Percentiles rank a stretch among this genome's conserved stretches.
Evolutionary conservation across 176 grass and related monocot genomes (phyloP).

Genomic region (Avena sativa): DNA sequence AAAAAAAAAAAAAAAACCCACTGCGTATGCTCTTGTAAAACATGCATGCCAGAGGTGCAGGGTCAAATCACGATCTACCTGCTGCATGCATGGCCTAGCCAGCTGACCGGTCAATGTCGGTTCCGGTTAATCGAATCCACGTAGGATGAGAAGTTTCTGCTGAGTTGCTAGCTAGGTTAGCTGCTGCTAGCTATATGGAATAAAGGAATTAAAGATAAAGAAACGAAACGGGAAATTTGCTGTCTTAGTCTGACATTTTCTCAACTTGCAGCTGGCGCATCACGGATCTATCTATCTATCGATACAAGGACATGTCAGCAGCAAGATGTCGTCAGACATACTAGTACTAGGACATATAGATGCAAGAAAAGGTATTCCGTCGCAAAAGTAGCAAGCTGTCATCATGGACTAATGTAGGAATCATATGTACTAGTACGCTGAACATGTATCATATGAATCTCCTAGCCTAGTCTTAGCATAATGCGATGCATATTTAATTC

Average conservation of each 20-base stretch:
- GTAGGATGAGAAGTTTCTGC: not conserved
- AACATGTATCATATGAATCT: slow-evolving; percentile 9
- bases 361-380: not conserved
- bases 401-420: not conserved
- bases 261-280: not conserved
- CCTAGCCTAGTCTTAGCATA: not conserved
- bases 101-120: not conserved
- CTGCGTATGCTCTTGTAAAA: not conserved
- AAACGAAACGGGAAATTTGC: not conserved
- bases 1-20: too few relatives aligned
- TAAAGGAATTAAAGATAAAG: not conserved
- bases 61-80: not conserved
- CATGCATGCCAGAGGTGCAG: not conserved
- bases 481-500: not conserved
- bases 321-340: not conserved
- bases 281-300: not conserved
- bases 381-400: not conserved
- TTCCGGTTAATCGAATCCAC: not conserved
- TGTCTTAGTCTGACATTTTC: not conserved
- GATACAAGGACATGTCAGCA: not conserved
- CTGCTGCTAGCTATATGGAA: not conserved
- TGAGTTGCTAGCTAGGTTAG: not conserved
- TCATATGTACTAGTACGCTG: not conserved
- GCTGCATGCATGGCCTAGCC: not conserved
- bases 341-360: not conserved